Conservation (phyloP, 2,329 filamentous ascomycete species). For the Domatiomyces catenatus region DNA sequence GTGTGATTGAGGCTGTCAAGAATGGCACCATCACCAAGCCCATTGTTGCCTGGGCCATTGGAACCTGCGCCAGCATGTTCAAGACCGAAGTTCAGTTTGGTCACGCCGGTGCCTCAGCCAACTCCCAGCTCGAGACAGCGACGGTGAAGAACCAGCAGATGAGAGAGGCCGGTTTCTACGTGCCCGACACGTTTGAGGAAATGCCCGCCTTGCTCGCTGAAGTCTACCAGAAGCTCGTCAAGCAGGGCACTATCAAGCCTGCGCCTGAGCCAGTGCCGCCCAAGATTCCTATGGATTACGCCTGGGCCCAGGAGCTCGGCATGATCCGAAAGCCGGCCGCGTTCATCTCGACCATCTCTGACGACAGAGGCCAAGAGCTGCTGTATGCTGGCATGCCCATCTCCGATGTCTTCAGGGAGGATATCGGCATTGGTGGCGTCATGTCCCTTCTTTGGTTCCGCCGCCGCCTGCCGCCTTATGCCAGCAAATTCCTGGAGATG, state of each 20-base stretch:
- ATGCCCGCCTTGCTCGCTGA: slow-evolving; percentile 60
- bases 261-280: slow-evolving; percentile 79
- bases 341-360: slow-evolving; percentile 99
- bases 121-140: slow-evolving; percentile 97
- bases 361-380: slow-evolving; percentile 98
- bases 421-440: slow-evolving; percentile 98
- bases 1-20: slow-evolving; percentile 97
- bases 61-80: slow-evolving; percentile 98
- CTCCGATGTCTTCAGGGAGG: slow-evolving; percentile 98
- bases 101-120: slow-evolving; percentile 95
- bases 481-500: slow-evolving; percentile 99
- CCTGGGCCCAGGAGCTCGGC: slow-evolving; percentile 97
- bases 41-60: slow-evolving; percentile 97
- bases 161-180: slow-evolving; percentile 84
- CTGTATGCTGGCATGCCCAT: slow-evolving; percentile 99
- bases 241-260: slow-evolving; percentile 70
- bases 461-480: slow-evolving; percentile 85
- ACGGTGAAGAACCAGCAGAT: slow-evolving; percentile 94
- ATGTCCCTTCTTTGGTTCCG: slow-evolving; percentile 99
- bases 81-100: slow-evolving; percentile 99
- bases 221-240: slow-evolving; percentile 81
- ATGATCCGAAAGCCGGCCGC: slow-evolving; percentile 99
- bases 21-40: slow-evolving; percentile 90
- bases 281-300: slow-evolving; percentile 99
- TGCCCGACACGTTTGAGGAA: slow-evolving; percentile 94